Base-by-base conservation (phyloP, 1,284 basidiomycete genomes). In the Mycosarcoma maydis region DNA sequence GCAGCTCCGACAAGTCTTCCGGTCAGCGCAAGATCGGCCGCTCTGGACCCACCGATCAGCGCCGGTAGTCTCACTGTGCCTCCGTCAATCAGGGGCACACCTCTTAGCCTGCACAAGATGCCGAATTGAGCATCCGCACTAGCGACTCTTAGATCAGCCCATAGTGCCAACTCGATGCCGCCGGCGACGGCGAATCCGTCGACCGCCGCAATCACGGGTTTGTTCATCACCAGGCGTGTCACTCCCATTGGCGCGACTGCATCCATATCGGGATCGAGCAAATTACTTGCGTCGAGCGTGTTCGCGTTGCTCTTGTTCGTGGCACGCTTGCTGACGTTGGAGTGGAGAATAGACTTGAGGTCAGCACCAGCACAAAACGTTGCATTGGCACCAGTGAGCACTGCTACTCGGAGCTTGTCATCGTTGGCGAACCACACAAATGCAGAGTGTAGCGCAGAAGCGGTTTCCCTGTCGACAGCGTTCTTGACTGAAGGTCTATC, bases 301-400 rank as follows among this genome's bases (percentile, higher is more conserved):
- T 34, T 16, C 32, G n/a, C n/a, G n/a, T 37, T 6, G 1, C 17
- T 20, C 36, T 6, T 20, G 8, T 11, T 34, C 6, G 16, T 16
- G 13, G 33, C 33, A 16, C 8, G 13, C 19, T 29, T 16, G 17
- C 34, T 42, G 23, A 38, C 20, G 20, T 24, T 37, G 6, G 54
- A 58, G 7, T 37, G 30, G 4, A 27, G 19, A 42, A 65, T 59
- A 4, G 56, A 49, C 27, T 65, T 64, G 30, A 70, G 45, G 20
- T 70, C 67, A 4, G 67, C 67, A 10, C 67, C 67, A 1, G 67
- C 67, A 24, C 67, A 70, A 19, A 70, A 70, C 0, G 55, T 64
- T 4, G 41, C 44, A 7, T 40, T 43, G 2, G 46, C 30, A 0
- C 67, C 67, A 2, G 67, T 56, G 23, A 70, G 56, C 20, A 70